Percentiles rank a stretch among this genome's conserved stretches.
Conservation (phyloP, 208 protist genomes). For the Phytomonas sp. region DNA sequence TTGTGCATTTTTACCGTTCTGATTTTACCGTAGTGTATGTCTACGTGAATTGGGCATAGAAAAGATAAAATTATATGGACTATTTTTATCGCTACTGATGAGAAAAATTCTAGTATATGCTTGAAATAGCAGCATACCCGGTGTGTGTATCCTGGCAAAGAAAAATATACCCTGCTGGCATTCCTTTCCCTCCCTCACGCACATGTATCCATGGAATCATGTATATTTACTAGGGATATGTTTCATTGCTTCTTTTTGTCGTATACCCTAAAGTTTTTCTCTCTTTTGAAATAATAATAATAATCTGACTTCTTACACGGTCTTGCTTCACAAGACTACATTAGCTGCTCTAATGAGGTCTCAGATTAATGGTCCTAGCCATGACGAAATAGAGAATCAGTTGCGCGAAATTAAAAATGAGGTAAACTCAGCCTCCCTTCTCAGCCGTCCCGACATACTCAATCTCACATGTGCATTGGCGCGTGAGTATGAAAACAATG, state of each 20-base stretch:
- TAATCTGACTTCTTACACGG: neutral
- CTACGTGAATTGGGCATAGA: neutral
- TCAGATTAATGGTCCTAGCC: constrained; percentile 5
- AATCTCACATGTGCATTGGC: constrained; percentile 21
- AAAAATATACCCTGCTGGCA: neutral
- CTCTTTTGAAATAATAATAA: constrained; percentile 10
- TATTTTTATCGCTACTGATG: neutral
- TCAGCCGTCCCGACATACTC: constrained; percentile 30
- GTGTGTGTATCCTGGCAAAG: neutral
- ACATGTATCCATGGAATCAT: neutral
- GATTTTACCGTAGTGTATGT: neutral
- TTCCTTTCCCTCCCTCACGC: neutral
- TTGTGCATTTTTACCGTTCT: neutral
- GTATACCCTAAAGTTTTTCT: constrained; percentile 8
- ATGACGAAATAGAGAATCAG: constrained; percentile 30
- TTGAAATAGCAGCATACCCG: neutral
- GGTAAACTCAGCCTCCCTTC: constrained; percentile 30
- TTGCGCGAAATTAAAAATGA: constrained; percentile 55
- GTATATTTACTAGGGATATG: neutral
- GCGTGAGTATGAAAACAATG: constrained; percentile 32
- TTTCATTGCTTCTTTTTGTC: neutral
- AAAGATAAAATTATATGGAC: neutral
- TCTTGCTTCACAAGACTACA: neutral
- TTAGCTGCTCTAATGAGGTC: neutral
- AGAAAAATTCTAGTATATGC: neutral